A percentile compares a stretch with the other conserved stretches of the same genome.
Conservation (phyloP, 176 grass and related monocot genomes). For the Elymus sibiricus region DNA sequence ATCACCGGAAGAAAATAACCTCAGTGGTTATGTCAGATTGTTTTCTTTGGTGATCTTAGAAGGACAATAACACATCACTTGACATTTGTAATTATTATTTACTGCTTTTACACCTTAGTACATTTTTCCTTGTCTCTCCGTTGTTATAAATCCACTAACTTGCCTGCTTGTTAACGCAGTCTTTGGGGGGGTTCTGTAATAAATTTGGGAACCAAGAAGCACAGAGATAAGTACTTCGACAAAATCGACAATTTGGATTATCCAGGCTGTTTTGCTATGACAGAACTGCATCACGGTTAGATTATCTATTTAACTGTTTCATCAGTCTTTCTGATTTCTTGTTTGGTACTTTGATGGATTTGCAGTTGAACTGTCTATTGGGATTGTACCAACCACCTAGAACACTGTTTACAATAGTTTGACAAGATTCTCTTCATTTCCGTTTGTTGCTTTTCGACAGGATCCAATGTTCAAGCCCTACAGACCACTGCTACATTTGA, state of each 20-base stretch:
- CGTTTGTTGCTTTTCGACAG: constrained; percentile 27
- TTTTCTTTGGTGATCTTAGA: background rate
- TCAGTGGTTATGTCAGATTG: background rate
- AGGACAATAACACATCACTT: background rate
- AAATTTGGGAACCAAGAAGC: constrained; percentile 93
- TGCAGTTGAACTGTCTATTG: background rate
- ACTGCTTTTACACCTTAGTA: background rate
- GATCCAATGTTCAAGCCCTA: constrained; percentile 93
- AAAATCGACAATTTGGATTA: constrained; percentile 93
- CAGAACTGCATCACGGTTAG: constrained; percentile 98
- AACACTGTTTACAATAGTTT: constrained; percentile 22
- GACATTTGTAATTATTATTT: background rate
- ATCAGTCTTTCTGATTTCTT: background rate
- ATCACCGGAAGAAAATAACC: background rate
- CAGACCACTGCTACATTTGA: constrained; percentile 99
- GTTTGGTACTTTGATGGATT: background rate
- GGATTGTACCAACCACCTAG: constrained; percentile 10
- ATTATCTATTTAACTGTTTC: constrained; percentile 14
- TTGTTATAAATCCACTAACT: background rate
- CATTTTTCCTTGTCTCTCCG: background rate
- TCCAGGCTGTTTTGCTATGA: constrained; percentile 99
- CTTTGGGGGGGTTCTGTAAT: constrained; percentile 93
- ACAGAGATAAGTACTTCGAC: constrained; percentile 84
- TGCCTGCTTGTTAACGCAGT: constrained; percentile 49
- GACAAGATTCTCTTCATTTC: background rate